Evolutionary conservation across 176 grass and related monocot species (phyloP), one percentile per base, ranked within the genome.

Genomic region (Cocos nucifera): DNA sequence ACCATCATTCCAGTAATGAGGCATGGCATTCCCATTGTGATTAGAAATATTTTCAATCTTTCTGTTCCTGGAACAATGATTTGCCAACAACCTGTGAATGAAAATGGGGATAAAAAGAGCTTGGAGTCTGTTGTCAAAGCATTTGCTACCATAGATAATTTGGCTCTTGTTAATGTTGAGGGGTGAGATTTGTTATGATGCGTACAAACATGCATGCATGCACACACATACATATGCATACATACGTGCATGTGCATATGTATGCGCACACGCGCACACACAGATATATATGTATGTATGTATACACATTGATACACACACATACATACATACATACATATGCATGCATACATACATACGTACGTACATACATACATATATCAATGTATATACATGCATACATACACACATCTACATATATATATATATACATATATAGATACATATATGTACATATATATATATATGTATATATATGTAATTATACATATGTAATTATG

Each of bases 1-100:
- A 97, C 92, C 59, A 97, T 97, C 68, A 91, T 97, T 85, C 92
- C 92, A 77, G 87, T 97, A 61, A 97, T 97, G 92, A 90, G 77
- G 74, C 74, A 87, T 62, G 78, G 77, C 56, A 97, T 97, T 54
- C 92, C 92, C 22, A 97, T 97, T 64, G 67, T 97, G 63, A 97
- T 97, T 67, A 81, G 84, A 65, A 97, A 91, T 62, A 91, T 97
- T 62, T 97, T 97, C 73, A 88, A 91, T 73, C 66, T 91, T 61
- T 82, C 81, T 72, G 83, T 81, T 49, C 73, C 92, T 66, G 92
- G 92, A 69, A 97, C 92, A 9, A 61, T 66, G 66, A 97, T 97
- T 65, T 97, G 87, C 77, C 80, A 85, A 64, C 87, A 80, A 22
- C 77, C 72, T 69, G 64, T 56, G 50, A 84, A 83, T 69, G 80